phyloP scores from a whole-genome alignment of 148 eudicot species.

The Chenopodium berlandieri region DNA sequence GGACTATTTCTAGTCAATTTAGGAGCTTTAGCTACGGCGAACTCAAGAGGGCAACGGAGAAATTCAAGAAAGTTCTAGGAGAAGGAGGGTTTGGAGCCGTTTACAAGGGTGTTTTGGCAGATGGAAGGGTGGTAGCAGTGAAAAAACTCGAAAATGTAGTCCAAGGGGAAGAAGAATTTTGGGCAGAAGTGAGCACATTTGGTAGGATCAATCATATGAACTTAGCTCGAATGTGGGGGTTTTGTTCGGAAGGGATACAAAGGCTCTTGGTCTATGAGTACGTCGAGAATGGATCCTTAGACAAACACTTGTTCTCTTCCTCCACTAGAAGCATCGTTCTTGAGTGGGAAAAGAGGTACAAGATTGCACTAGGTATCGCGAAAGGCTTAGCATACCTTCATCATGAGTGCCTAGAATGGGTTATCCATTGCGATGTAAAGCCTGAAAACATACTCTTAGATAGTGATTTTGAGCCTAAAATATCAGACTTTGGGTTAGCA shows the following conservation, averaged over 20 bases:
- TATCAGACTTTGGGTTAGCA: conserved; percentile 29
- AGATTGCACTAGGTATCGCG: conserved; percentile 26
- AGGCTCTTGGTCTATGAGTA: conserved; percentile 57
- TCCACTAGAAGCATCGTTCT: conserved; percentile 11
- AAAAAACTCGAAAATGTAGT: conserved; percentile 48
- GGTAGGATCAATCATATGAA: conserved; percentile 69
- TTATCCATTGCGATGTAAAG: conserved; percentile 62
- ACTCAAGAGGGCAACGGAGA: conserved; percentile 43
- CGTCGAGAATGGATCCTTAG: conserved; percentile 46
- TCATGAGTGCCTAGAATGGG: conserved; percentile 68
- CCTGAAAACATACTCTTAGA: conserved; percentile 50
- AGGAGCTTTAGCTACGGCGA: conserved; percentile 51
- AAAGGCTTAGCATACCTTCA: conserved; percentile 58
- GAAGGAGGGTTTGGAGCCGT: conserved; percentile 56
- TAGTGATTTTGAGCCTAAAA: conserved; percentile 40
- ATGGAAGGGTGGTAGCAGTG: conserved; percentile 52
- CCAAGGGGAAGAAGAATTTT: conserved; percentile 59
- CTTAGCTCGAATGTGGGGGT: conserved; percentile 68
- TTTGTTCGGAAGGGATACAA: conserved; percentile 48
- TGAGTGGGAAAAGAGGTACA: conserved; percentile 40
- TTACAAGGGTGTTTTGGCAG: conserved; percentile 47
- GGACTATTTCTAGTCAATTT: conserved; percentile 49
- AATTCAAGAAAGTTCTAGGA: conserved; percentile 49
- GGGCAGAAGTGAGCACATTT: conserved; percentile 64
- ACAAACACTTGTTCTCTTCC: conserved; percentile 35